Conservation (phyloP, 2,329 filamentous ascomycete species). For the Alternaria gansuensis region DNA sequence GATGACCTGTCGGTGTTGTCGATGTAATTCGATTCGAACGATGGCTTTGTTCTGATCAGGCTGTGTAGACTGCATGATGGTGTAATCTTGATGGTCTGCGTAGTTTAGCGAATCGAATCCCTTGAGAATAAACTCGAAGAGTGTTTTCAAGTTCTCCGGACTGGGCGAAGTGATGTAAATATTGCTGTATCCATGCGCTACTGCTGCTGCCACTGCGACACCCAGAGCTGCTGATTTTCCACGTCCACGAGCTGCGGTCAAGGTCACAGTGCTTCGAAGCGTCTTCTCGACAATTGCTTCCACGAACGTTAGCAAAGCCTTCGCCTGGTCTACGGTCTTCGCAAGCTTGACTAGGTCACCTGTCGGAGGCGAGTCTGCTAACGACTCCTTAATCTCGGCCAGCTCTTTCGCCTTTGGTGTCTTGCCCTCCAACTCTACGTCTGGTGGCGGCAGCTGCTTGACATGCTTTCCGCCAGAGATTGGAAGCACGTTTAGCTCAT, state of each 20-base stretch:
- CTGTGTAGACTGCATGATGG: constrained; percentile 97
- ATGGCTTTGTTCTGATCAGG: constrained; percentile 99
- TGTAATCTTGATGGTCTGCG: constrained; percentile 94
- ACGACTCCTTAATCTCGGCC: constrained; percentile 83
- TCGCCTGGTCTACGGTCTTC: constrained; percentile 93
- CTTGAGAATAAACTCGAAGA: constrained; percentile 99
- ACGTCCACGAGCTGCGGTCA: constrained; percentile 92
- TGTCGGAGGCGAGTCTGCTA: constrained; percentile 85
- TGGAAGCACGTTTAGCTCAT: constrained; percentile 95
- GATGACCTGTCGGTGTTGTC: constrained; percentile 95
- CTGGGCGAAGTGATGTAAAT: constrained; percentile 99
- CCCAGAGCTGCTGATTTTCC: constrained; percentile 97
- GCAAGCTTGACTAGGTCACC: constrained; percentile 85
- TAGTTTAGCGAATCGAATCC: constrained; percentile 95
- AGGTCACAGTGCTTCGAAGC: constrained; percentile 86
- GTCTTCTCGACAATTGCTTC: constrained; percentile 98
- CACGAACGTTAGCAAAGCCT: constrained; percentile 94
- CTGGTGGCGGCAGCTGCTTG: constrained; percentile 78
- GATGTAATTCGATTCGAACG: constrained; percentile 93
- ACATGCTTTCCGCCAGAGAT: constrained; percentile 96
- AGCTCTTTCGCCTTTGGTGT: constrained; percentile 77
- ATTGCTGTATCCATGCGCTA: constrained; percentile 97
- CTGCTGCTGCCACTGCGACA: constrained; percentile 89
- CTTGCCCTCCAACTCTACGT: constrained; percentile 76
- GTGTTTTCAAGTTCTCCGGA: constrained; percentile 96